Base-by-base conservation (phyloP, 2,329 filamentous ascomycete species). In the Beauveria sp. region DNA sequence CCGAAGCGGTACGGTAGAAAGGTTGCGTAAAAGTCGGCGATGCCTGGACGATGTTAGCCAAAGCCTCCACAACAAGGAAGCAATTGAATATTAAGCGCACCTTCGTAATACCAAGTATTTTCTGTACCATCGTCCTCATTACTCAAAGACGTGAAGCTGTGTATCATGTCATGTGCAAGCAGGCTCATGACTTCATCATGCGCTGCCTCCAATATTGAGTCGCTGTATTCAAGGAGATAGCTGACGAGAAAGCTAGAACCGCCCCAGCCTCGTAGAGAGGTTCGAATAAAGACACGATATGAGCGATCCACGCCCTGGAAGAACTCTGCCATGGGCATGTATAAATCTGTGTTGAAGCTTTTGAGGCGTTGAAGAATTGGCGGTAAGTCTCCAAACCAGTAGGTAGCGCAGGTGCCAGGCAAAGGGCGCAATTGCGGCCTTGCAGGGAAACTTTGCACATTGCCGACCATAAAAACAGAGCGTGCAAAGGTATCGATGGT, bases 101-200 rank as follows among this genome's bases (percentile, higher is more conserved):
- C 63, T 62, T 64, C 57, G n/a, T 55, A 55, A 18, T 56, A 64
- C 64, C 64, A 65, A 8, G 50, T 56, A 28, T 64, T 65, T 14
- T 64, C 63, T 12, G 61, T 37, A 3, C 60, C 62, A 14, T 62
- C 57, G 5, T 63, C 63, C 26, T 64, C 63, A 14, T 47, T 30
- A 16, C 43, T 46, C 6, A 62, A 43, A n/a, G 2, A 10, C 3
- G 60, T 59, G 46, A 64, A 65, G 56, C 63, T 63, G 34, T 64
- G 63, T 3, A 65, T 55, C 63, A 65, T 65, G 51, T 63, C 61
- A 30, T 65, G 63, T 5, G 59, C 63, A n/a, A 64, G 61, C 18
- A 63, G 16, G 5, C 34, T 18, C 14, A 51, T 50, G 12, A 63
- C 47, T 14, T 52, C 28, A 7, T 65, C 54, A 20, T 64, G 57